Evolutionary conservation across 108 stramenopile genomes (phyloP).

Genomic region (Schizochytrium sp.): DNA sequence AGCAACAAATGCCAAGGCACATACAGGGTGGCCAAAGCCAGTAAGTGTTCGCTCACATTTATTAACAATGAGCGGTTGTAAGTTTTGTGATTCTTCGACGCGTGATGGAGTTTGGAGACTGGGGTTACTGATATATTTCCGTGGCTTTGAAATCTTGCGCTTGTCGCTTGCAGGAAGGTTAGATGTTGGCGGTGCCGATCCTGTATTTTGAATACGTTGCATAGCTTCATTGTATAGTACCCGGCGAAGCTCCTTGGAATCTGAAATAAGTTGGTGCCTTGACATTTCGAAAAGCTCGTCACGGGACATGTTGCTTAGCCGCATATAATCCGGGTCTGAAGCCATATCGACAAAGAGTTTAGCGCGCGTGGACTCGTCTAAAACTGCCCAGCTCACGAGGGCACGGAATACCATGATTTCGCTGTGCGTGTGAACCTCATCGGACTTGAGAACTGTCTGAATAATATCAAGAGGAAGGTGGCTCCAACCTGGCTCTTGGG

Average conservation of each 20-base stretch:
- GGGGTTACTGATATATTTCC: neutral
- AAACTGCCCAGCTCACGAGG: neutral
- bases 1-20: neutral
- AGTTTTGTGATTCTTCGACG: slow-evolving; percentile 10
- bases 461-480: neutral
- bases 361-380: neutral
- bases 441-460: neutral
- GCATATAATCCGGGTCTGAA: neutral
- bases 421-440: slow-evolving; percentile 20
- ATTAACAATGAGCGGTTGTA: neutral
- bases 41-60: neutral
- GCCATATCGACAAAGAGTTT: neutral
- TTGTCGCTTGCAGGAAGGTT: neutral
- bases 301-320: slow-evolving; percentile 35
- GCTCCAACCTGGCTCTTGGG: neutral
- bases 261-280: slow-evolving; percentile 19
- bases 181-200: neutral
- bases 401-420: slow-evolving; percentile 53
- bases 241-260: slow-evolving; percentile 17
- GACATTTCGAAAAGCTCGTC: slow-evolving; percentile 40
- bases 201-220: slow-evolving; percentile 4
- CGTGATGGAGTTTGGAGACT: neutral
- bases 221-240: slow-evolving; percentile 38
- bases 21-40: slow-evolving; percentile 11
- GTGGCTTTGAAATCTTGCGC: neutral